phyloP scores from a whole-genome alignment of 2,329 filamentous ascomycete genomes.

The Pseudocercospora macadamiae region DNA sequence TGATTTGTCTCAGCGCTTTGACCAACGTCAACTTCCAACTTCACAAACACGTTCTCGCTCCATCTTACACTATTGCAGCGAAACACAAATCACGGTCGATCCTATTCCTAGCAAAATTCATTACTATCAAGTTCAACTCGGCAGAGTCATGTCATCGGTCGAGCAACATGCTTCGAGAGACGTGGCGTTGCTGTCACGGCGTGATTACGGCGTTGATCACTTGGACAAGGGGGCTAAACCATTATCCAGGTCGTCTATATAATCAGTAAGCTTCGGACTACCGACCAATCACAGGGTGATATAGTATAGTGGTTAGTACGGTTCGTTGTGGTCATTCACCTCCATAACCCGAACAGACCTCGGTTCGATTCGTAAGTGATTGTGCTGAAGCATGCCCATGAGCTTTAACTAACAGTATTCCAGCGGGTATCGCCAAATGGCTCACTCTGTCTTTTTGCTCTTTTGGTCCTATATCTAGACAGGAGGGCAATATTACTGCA shows the following conservation, averaged over 20 bases:
- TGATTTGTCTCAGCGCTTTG: not conserved
- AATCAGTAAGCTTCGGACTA: not conserved
- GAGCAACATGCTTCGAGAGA: too few species aligned
- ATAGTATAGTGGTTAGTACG: not conserved
- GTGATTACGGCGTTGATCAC: too few species aligned
- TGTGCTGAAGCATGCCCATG: accelerated
- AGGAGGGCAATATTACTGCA: too few species aligned
- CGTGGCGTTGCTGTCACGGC: too few species aligned
- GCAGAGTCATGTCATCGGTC: too few species aligned
- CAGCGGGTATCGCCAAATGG: not conserved
- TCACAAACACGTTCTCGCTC: not conserved
- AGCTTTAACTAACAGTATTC: not conserved
- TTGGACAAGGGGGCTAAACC: not conserved
- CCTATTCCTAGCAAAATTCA: too few species aligned
- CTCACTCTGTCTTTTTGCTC: not conserved
- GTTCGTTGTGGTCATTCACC: not conserved
- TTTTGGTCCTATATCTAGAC: too few species aligned
- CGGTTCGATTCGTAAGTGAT: constrained; percentile 2
- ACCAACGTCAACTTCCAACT: not conserved
- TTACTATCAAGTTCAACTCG: too few species aligned
- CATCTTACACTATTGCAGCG: not conserved
- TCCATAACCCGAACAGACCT: not conserved
- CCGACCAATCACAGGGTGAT: not conserved
- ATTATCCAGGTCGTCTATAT: not conserved
- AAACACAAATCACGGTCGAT: too few species aligned